Conservation (phyloP, 139 green algal species). For the Picochlorum sp. region DNA sequence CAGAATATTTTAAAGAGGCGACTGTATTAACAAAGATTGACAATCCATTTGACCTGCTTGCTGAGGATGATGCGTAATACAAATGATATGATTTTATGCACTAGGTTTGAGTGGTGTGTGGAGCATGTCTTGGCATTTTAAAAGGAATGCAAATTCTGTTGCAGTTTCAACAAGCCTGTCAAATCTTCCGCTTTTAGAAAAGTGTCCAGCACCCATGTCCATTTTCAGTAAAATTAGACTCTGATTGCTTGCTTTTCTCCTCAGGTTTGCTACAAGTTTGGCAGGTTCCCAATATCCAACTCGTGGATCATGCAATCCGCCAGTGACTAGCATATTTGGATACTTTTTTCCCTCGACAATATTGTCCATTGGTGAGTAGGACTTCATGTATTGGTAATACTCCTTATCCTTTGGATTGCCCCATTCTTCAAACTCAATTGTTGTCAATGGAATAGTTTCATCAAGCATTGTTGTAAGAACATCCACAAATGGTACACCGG, state of each 20-base stretch:
- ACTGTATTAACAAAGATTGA: neutral
- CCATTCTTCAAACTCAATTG: slow-evolving; percentile 29
- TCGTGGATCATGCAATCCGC: slow-evolving; percentile 75
- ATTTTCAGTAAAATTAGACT: slow-evolving; percentile 45
- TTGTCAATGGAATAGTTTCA: slow-evolving; percentile 47
- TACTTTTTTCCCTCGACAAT: slow-evolving; percentile 49
- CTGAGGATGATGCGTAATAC: neutral
- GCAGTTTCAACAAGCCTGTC: slow-evolving; percentile 50
- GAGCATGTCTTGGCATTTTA: slow-evolving; percentile 30
- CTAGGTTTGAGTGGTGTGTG: slow-evolving; percentile 22
- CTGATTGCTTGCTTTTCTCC: slow-evolving; percentile 16
- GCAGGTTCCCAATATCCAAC: slow-evolving; percentile 50
- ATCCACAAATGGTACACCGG: slow-evolving; percentile 88
- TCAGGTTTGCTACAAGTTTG: slow-evolving; percentile 80
- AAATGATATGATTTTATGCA: neutral
- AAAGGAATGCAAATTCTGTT: slow-evolving; percentile 47
- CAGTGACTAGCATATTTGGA: slow-evolving; percentile 76
- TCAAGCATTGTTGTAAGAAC: slow-evolving; percentile 70
- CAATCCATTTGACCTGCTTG: slow-evolving; percentile 5
- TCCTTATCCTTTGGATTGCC: slow-evolving; percentile 50
- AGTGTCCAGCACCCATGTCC: slow-evolving; percentile 58
- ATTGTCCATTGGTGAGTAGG: slow-evolving; percentile 89
- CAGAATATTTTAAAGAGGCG: neutral
- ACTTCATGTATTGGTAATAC: slow-evolving; percentile 78
- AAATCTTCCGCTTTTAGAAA: slow-evolving; percentile 58